Base-by-base conservation (phyloP, 2,329 filamentous ascomycete species). In the Paecilomyces variotii region DNA sequence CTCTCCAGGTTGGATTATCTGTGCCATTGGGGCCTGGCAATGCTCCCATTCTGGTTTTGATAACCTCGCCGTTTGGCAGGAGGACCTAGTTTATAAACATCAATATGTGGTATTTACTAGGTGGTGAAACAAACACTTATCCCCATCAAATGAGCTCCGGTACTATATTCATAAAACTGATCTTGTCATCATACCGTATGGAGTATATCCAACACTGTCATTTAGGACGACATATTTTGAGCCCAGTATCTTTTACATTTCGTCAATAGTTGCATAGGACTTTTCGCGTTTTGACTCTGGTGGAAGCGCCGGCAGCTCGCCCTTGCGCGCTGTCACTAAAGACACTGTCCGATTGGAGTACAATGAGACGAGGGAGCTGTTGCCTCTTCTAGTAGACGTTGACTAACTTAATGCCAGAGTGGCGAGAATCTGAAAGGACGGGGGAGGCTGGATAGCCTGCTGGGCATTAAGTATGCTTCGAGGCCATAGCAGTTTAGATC, bases 1-100 rank as follows among this genome's bases (percentile, higher is more conserved):
- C 63, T 32, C 64, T 61, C 63, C 63, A 68, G 14, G 59, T 76
- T 55, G 71, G 69, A 61, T 76, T 74, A 63, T 75, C 70, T 2
- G 66, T 52, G 4, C 67, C 69, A 51, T 63, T 30, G 54, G 61
- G 56, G 2, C 56, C 56, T 9, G 56, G 56, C 4, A 65, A 67
- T 11, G 64, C 65, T 9, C 76, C 76, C 72, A 77, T 76, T 4
- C 74, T 75, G 1, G 74, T 77, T 24, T 74, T 64, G 14, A 76
- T 61, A 2, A 78, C 59, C 26, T 70, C 64, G 2, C 74, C 74
- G 32, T 69, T 69, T 2, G 76, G 73, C 0, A 78, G 65, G 9
- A 78, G 74, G n/a, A 78, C 72, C 56, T 58, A 35, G 10, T 52
- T 52, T 26, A 26, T 26, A 32, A 11, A 25, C 25, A 34, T 54